phyloP scores from a whole-genome alignment of 2,329 filamentous ascomycete genomes.

The Fusarium anthophilum region DNA sequence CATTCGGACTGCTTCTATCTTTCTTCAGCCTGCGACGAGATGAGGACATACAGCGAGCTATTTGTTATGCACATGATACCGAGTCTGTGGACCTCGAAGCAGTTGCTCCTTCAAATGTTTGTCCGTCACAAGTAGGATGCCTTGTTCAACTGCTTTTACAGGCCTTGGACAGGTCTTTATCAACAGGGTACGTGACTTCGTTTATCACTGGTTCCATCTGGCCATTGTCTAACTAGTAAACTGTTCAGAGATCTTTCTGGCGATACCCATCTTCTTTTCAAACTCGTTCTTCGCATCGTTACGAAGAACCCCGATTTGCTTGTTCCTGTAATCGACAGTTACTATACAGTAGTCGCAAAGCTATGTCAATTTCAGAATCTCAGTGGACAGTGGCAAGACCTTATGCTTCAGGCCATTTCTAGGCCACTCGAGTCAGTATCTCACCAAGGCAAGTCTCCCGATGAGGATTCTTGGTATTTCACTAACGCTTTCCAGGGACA shows the following conservation, averaged over 20 bases:
- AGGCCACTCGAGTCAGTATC: slow-evolving; percentile 41
- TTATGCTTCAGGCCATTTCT: slow-evolving; percentile 44
- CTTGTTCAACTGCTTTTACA: slow-evolving; percentile 51
- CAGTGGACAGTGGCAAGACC: slow-evolving; percentile 25
- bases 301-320: slow-evolving; percentile 35
- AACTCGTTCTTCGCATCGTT: slow-evolving; percentile 47
- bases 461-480: no score
- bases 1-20: slow-evolving; percentile 59
- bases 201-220: background rate
- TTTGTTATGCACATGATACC: slow-evolving; percentile 57
- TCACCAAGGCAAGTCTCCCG: slow-evolving; percentile 29
- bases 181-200: slow-evolving; percentile 37
- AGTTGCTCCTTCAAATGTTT: slow-evolving; percentile 47
- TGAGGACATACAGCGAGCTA: slow-evolving; percentile 61
- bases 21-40: slow-evolving; percentile 56
- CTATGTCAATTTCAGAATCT: slow-evolving; percentile 45
- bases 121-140: slow-evolving; percentile 45
- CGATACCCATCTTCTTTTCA: slow-evolving; percentile 47
- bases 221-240: slow-evolving; percentile 17
- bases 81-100: slow-evolving; percentile 47
- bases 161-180: slow-evolving; percentile 42
- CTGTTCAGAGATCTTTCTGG: slow-evolving; percentile 23
- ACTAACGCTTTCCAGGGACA: slow-evolving; percentile 16
- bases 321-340: slow-evolving; percentile 43
- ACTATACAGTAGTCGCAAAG: slow-evolving; percentile 53